Conservation (phyloP, 2,329 filamentous ascomycete species). For the Phoma sp. region DNA sequence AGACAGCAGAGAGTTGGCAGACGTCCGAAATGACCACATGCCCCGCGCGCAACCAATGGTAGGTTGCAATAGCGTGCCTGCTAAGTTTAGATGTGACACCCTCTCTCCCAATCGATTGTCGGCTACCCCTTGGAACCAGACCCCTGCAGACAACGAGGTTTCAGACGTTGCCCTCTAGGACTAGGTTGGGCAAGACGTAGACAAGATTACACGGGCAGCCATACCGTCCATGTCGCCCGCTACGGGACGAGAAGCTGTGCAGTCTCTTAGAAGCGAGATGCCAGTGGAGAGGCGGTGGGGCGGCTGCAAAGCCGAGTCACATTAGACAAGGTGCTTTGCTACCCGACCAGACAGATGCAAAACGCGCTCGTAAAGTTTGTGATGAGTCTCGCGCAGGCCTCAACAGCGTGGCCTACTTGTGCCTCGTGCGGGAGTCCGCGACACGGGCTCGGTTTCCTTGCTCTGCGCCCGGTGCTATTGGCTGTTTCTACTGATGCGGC, state of each 20-base stretch:
- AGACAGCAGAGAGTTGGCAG: conserved; percentile 15
- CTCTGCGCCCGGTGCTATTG: conserved; percentile 8
- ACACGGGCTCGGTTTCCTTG: conserved; percentile 12
- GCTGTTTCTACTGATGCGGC: conserved; percentile 17
- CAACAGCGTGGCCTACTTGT: conserved; percentile 11
- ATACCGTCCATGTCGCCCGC: conserved; percentile 5
- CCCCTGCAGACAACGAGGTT: conserved; percentile 42
- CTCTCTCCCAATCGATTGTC: conserved; percentile 21
- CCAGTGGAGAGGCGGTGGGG: conserved; percentile 10
- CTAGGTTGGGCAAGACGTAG: conserved; percentile 2
- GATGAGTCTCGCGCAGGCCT: conserved; percentile 16
- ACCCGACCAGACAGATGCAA: conserved; percentile 15
- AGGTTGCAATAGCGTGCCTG: conserved; percentile 29
- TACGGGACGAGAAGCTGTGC: not conserved
- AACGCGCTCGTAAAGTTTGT: conserved; percentile 17
- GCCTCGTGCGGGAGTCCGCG: conserved; percentile 17
- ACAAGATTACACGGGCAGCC: conserved; percentile 6
- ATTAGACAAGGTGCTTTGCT: conserved; percentile 17
- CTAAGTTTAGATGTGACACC: conserved; percentile 48
- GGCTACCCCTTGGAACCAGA: conserved; percentile 34
- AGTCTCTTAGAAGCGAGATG: conserved; percentile 6
- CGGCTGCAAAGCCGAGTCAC: conserved; percentile 13
- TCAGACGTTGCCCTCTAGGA: conserved; percentile 41
- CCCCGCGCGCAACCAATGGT: conserved; percentile 32
- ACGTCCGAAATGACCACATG: conserved; percentile 11